Evolutionary conservation across 176 grass and related monocot genomes (phyloP), one percentile per base, ranked within the genome.

Genomic region (Rhynchospora pubera): DNA sequence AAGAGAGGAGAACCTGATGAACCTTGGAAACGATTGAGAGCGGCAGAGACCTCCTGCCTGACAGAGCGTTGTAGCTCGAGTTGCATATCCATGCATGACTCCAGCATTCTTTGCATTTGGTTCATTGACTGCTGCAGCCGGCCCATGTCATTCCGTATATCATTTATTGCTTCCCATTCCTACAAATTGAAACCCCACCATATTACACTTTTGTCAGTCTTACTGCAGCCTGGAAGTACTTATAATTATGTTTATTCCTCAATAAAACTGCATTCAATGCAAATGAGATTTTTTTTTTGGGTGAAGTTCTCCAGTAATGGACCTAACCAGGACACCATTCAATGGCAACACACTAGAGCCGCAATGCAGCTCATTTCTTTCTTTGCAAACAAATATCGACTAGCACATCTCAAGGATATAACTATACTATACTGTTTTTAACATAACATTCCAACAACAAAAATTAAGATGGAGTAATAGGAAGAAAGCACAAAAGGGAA

Each of bases 51-150:
- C 89, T 99, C 96, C 87, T 99, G 96, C 66, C 91, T 91, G 70
- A 99, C 91, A 2, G 96, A 91, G 67, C 96, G 96, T 60, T 99
- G 96, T 66, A 99, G 71, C 26, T 99, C 96, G 46, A 99, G 84
- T 75, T 99, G 96, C 96, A 99, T 95, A 84, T 99, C 93, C 91
- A 99, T 90, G 87, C 96, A 99, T 3, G 96, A 87, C 65, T 99
- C 96, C 84, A 99, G 46, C 87, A 91, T 90, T 81, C 89, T 91
- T 77, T 99, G 96, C 93, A 99, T 99, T 84, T 85, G 93, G 80
- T 83, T 88, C 96, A 99, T 95, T 70, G 89, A 93, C 88, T 99
- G 92, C 58, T 99, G 89, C 23, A 99, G 87, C 73, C 84, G 86
- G 72, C 87, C 89, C 92, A 95, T 95, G 28, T 99, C 96, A 50